Base-by-base conservation (phyloP, 140 eudicot species). In the Ambrosia hybrid region DNA sequence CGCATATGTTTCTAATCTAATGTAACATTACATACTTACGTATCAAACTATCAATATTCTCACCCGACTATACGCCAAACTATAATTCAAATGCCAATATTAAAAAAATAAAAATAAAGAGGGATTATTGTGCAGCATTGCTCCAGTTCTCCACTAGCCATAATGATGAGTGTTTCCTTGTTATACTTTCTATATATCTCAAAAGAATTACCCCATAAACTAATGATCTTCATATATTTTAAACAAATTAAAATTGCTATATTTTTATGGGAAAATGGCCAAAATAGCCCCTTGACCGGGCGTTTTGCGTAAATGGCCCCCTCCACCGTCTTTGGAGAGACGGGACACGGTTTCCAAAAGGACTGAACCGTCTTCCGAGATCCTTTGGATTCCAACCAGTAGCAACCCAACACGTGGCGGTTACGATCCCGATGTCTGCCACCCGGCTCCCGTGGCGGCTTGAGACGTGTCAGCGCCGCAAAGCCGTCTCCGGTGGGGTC, bases 81-180 rank as follows among this genome's bases (percentile, higher is more conserved):
- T n/a, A 63, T 63, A 63, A 63, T 38, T 63, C 12, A 63, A 63
- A 63, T 37, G 33, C 26, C 30, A 38, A 38, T 37, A 62, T 62
- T 37, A 4, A 13, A 36, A 13, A n/a, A 61, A 30, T 30, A 30
- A 30, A 1, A 30, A 30, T 30, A 30, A 30, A 30, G 34, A 30
- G 34, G 0, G 67, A 63, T 37, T 63, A 6, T 63, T 36, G 7
- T 63, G 13, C 33, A 43, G 38, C 55, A 17, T 41, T 65, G 78
- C 70, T 72, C 82, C 82, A 78, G 70, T 65, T 73, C 70, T 72
- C 82, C 82, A 78, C 78, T 65, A 57, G 6, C 78, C 70, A 8
- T 51, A 72, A 78, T 78, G 65, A 78, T 78, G 78, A 78, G 49
- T 78, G 82, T 78, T 67, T 67, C 82, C 71, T 78, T 45, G 78